Base-by-base conservation (phyloP, 805 yeast genomes). In the Metschnikowia henanensis region DNA sequence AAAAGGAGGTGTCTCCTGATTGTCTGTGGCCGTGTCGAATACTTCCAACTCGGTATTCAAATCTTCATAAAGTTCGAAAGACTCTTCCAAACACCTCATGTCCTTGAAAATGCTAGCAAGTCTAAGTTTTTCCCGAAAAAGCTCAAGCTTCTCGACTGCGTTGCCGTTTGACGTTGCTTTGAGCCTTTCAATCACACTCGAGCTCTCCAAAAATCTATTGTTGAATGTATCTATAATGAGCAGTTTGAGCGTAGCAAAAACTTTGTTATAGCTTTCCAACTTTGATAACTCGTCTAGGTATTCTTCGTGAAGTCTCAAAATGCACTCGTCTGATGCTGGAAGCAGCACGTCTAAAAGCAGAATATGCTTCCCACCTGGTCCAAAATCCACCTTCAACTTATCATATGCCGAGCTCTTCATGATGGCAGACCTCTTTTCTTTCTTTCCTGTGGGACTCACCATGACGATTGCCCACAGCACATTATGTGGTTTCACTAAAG, bases 381-480 rank as follows among this genome's bases (percentile, higher is more conserved):
- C 71, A 57, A 81, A 83, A 51, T 82, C 87, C 7, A 68, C 50
- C 43, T 67, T 71, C 33, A 82, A 62, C 53, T 83, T 82, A 48
- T 82, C 87, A 50, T 66, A 75, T 0, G 72, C 64, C 3, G 80
- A 73, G 1, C 73, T 65, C 41, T 75, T 73, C 41, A 77, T 69
- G 6, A 75, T 55, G 3, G 71, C 56, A 36, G 66, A 52, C 47
- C 61, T 55, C 30, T 59, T 61, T 42, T 65, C 75, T 41, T 65
- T 65, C 12, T 49, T 50, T n/a, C 61, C 64, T 16, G 59, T 47
- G 2, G 79, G 73, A 3, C 75, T 72, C 55, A 75, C 78, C 37
- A 77, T 70, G 0, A 87, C 62, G 4, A 89, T 72, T 47, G 77
- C 68, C 83, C 90, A 81, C 38, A 81, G 83, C 8, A 83, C 76